Evolutionary conservation across 2,329 filamentous ascomycete species (phyloP), one percentile per base, ranked within the genome.

Genomic region (Colletotrichum cereale): DNA sequence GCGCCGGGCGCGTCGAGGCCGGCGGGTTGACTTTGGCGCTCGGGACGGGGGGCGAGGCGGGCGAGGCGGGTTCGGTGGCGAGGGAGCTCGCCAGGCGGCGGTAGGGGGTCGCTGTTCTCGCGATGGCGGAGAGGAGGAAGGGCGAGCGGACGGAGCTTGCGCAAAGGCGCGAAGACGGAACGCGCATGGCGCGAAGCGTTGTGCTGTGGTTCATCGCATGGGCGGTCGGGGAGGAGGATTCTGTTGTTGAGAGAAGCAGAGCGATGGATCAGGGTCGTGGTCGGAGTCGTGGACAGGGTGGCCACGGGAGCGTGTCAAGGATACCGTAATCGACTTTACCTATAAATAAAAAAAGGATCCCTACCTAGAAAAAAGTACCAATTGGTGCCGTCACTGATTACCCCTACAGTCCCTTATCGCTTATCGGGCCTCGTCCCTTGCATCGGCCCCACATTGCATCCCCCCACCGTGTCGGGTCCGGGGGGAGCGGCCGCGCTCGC

Each of bases 1-100:
- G 86, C 0, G 93, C 90, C 0, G 95, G 93, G 29, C 92, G 91
- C 0, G 94, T 96, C 57, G 90, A 89, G 12, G 83, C 77, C 0
- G 94, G 93, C 0, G 93, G 92, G 82, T 97, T 97, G 75, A 95
- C 77, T 40, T 77, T 74, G 48, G 58, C 34, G 48, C 34, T 61
- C 53, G 65, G 58, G 55, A 60, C 48, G 42, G 44, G 58, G 31
- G 53, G 52, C 57, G 62, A 67, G 62, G 55, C 29, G 29, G 55
- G 36, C 55, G 68, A 36, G 50, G 55, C 29, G 42, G 56, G 26
- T 50, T 50, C 57, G 55, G 66, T 36, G 21, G 55, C 29, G 63
- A 34, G 26, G 60, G 71, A 67, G 62, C 66, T 70, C 34, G 60
- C 48, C 50, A 67, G 67, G 34, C 73, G 67, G 31, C 62, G 53